These are phyloP conservation scores for Exophiala sp. DNA, from an alignment of 2,329 filamentous ascomycete genomes.

Conservation along the genomic window DNA sequence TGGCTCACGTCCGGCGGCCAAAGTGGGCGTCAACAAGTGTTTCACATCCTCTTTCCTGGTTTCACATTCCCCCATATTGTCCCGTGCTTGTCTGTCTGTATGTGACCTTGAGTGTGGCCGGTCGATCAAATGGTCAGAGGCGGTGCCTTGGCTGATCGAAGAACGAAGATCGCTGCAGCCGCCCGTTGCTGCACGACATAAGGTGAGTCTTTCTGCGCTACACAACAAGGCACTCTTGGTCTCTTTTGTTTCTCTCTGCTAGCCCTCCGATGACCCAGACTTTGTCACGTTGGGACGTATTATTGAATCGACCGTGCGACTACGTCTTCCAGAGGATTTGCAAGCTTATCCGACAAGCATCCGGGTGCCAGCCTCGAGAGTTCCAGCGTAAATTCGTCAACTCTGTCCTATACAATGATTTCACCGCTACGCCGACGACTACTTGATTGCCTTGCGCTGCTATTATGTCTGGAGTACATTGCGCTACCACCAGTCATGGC, in stretches of 20 bases:
- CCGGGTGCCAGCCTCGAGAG: not conserved
- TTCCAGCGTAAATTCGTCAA: too few relatives aligned
- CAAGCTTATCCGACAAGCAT: not conserved
- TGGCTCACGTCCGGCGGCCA: conserved; percentile 13
- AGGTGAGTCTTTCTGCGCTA: conserved; percentile 3
- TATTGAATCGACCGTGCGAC: too few relatives aligned
- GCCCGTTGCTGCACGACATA: conserved; percentile 7
- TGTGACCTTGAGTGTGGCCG: conserved; percentile 2
- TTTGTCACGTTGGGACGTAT: too few relatives aligned
- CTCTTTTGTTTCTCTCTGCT: too few relatives aligned
- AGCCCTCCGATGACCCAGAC: too few relatives aligned
- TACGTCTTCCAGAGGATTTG: too few relatives aligned
- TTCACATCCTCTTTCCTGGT: conserved; percentile 12
- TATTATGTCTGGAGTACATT: conserved; percentile 9
- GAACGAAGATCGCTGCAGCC: not conserved
- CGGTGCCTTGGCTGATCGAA: conserved; percentile 4
- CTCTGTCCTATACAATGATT: not conserved
- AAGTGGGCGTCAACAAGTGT: conserved; percentile 10
- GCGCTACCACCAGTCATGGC: conserved; percentile 9
- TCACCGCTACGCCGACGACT: not conserved
- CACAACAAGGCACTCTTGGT: too few relatives aligned
- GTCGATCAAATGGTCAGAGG: not conserved
- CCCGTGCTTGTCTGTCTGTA: not conserved
- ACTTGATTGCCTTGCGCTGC: conserved; percentile 1
- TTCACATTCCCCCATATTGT: conserved; percentile 10